Evolutionary conservation across 345 rosid species (phyloP), one percentile per base, ranked within the genome.

Genomic region (Nasturtium officinale): DNA sequence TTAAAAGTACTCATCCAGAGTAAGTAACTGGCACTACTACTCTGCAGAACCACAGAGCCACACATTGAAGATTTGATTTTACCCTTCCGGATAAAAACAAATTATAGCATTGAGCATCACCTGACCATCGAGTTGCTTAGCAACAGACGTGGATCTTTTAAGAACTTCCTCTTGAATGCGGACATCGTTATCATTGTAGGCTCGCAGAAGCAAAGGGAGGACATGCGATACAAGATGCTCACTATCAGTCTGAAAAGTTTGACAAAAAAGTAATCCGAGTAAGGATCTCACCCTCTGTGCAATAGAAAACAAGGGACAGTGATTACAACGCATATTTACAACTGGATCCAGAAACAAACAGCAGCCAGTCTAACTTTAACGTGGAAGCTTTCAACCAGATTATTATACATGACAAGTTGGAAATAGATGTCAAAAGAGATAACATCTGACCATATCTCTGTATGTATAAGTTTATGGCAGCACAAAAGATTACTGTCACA

Each of bases 151-250:
- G 13, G 99, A 85, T 81, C 83, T 91, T 80, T 81, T 91, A 80
- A 95, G 75, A 77, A 86, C 93, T 80, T 87, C 97, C 84, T 91
- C 99, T 83, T 91, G 99, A 61, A 89, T 86, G 61, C 96, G 98
- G 79, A 91, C 90, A 86, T 95, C 99, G 47, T 79, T 88, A 65
- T 95, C 99, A 66, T 87, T 97, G 84, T 88, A 95, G 67, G 97
- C 94, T 74, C 96, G 96, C 77, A 91, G 88, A 76, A 95, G 81
- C 82, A 92, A 80, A 26, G 98, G 99, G 72, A 95, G 82, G 57
- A 91, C 81, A 65, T 85, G 86, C 5, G 90, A 84, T 72, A 80
- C 74, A 72, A 87, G 81, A 59, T 89, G 85, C 82, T 90, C 97
- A 48, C 74, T 83, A 76, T 84, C 80, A 67, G 87, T 85, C 99